Evolutionary conservation across 441 rosid species (phyloP).

Genomic region (Lepidium campestre): DNA sequence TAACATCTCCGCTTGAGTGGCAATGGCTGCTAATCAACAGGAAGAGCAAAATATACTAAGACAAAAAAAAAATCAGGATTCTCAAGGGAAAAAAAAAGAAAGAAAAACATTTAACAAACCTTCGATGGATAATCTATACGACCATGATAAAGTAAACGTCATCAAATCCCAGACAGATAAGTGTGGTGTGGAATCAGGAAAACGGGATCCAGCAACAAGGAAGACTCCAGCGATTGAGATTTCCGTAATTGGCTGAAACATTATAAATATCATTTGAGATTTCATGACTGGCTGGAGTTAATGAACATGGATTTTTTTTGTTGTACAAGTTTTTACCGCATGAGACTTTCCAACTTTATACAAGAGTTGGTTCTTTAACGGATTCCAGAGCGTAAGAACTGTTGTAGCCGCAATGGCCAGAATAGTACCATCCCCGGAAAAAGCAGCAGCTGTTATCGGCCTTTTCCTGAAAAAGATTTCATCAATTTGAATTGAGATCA

Average conservation of each 20-base stretch:
- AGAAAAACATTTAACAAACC: neutral
- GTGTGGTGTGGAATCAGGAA: neutral
- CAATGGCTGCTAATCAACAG: conserved; percentile 42
- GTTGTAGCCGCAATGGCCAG: conserved; percentile 96
- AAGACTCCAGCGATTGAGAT: neutral
- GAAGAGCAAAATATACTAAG: neutral
- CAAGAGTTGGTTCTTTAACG: conserved; percentile 58
- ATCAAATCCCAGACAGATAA: neutral
- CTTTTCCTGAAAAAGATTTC: conserved; percentile 50
- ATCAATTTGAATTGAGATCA: too few relatives aligned
- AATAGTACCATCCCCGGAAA: conserved; percentile 95
- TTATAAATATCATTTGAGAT: neutral
- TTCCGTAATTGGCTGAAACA: neutral
- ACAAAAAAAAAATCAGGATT: neutral
- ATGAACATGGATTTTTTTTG: neutral
- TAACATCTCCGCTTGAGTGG: conserved; percentile 35
- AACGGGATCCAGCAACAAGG: neutral
- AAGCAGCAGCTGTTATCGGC: conserved; percentile 91
- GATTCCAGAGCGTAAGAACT: conserved; percentile 88
- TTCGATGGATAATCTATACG: neutral
- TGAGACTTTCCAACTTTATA: conserved; percentile 60
- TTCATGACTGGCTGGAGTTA: neutral
- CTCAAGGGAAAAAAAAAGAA: neutral
- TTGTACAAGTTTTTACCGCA: conserved; percentile 28
- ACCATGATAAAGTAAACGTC: neutral